phyloP scores from a whole-genome alignment of 768 basidiomycete genomes.

The Phaffia tasmanica region DNA sequence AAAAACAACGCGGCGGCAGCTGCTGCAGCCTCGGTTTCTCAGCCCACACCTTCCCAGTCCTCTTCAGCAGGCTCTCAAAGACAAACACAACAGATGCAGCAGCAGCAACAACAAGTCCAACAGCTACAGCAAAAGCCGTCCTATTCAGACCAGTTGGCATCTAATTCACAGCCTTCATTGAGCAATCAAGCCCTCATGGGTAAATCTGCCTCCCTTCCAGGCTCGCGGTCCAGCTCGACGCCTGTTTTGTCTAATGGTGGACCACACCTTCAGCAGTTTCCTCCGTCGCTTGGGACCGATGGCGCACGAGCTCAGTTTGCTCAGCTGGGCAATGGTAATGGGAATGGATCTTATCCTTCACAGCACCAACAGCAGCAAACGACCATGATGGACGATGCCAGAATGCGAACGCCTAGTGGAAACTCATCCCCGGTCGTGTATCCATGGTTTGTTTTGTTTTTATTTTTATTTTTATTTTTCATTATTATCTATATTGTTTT shows the following conservation, averaged over 20 bases:
- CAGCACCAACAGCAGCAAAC: constrained; percentile 7
- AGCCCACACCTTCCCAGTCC: no score
- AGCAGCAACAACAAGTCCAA: constrained; percentile 1
- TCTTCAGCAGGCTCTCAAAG: neutral
- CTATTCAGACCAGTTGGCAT: neutral
- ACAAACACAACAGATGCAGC: constrained; percentile 8
- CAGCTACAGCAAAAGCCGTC: neutral
- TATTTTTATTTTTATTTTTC: neutral
- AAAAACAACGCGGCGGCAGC: no score
- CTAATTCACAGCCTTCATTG: neutral
- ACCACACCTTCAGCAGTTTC: neutral
- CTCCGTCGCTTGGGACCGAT: neutral
- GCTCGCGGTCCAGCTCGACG: neutral
- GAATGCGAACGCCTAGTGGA: neutral
- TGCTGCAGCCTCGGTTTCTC: no score
- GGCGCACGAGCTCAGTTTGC: constrained; percentile 8
- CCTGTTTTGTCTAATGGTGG: neutral
- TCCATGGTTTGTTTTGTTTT: neutral
- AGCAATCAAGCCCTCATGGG: neutral
- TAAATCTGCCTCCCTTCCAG: neutral
- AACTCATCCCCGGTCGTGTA: neutral
- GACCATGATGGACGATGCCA: neutral
- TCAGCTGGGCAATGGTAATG: constrained; percentile 12
- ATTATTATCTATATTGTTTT: no score
- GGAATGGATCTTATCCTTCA: neutral